phyloP scores from a whole-genome alignment of 2,329 filamentous ascomycete genomes.

The Fusarium cyanostomum region DNA sequence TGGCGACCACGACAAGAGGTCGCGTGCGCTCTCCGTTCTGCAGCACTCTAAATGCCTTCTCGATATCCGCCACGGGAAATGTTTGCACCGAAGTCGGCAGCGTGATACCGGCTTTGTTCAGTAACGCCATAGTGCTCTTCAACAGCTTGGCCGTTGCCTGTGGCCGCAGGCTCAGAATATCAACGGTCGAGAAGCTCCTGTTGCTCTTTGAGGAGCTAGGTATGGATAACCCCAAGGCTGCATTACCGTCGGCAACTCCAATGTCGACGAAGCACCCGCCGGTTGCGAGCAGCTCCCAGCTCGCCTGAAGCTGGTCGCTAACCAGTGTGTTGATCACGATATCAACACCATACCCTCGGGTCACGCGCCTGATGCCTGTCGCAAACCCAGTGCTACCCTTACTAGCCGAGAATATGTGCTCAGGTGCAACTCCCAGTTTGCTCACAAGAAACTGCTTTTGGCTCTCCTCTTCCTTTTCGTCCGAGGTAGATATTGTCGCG shows the following conservation, averaged over 20 bases:
- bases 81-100: accelerated
- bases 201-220: not conserved
- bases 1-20: not conserved
- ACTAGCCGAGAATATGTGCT: not conserved
- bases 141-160: accelerated
- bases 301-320: accelerated
- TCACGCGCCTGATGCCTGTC: not conserved
- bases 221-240: accelerated
- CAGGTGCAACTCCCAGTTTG: accelerated
- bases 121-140: not conserved
- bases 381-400: accelerated
- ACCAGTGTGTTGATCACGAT: accelerated
- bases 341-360: not conserved
- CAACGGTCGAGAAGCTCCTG: not conserved
- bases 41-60: not conserved
- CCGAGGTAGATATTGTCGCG: accelerated
- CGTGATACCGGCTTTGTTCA: accelerated
- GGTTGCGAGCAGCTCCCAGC: not conserved
- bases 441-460: not conserved
- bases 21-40: not conserved
- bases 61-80: not conserved
- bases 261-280: not conserved
- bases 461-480: not conserved
- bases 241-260: accelerated
- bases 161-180: not conserved